Evolutionary conservation across 768 basidiomycete species (phyloP).

Genomic region (Ramaria rubella): DNA sequence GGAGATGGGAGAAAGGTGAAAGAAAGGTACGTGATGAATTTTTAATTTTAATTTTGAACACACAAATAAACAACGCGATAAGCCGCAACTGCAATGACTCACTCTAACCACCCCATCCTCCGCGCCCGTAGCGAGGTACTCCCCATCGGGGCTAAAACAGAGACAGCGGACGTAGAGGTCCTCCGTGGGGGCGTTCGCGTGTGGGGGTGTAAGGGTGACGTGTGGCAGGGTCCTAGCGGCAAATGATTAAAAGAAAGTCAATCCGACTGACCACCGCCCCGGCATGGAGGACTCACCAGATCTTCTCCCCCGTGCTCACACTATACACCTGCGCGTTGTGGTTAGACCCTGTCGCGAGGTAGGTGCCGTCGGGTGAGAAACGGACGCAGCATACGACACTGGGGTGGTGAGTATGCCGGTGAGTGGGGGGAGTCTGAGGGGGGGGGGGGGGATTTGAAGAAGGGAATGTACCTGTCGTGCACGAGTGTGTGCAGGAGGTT

Average conservation of each 20-base stretch:
- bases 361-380: constrained; percentile 67
- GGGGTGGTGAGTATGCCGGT: neutral
- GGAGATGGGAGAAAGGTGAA: neutral
- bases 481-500: constrained; percentile 73
- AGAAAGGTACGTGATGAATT: neutral
- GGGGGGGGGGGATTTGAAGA: neutral
- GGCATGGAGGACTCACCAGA: neutral
- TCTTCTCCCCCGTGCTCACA: neutral
- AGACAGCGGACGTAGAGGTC: constrained; percentile 13
- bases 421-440: neutral
- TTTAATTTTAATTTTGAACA: neutral
- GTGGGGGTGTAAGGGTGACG: too few species aligned
- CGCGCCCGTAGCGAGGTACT: constrained; percentile 30
- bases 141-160: constrained; percentile 30
- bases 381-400: constrained; percentile 68
- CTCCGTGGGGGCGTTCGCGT: too few species aligned
- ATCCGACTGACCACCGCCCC: too few species aligned
- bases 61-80: neutral
- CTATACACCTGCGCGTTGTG: constrained; percentile 42
- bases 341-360: constrained; percentile 76
- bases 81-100: constrained; percentile 22
- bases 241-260: too few species aligned
- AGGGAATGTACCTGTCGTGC: constrained; percentile 67
- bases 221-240: too few species aligned
- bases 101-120: constrained; percentile 33